Conservation (phyloP, 2,329 filamentous ascomycete genomes). For the Chaetothyriales sp. region DNA sequence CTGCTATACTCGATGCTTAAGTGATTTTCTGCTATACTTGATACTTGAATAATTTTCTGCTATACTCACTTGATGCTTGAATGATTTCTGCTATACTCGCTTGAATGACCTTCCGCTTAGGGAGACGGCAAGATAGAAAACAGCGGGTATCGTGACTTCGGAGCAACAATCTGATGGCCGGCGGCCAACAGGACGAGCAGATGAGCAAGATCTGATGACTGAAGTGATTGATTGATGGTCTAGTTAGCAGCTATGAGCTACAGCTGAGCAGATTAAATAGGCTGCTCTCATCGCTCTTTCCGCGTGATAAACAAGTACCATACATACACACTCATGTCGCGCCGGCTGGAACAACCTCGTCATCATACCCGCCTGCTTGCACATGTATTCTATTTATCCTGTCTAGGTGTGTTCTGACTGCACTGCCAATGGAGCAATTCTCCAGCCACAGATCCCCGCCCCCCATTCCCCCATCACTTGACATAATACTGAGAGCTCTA, state of each 20-base stretch:
- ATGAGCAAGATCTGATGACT: too few relatives aligned
- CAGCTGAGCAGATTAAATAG: too few relatives aligned
- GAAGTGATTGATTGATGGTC: too few relatives aligned
- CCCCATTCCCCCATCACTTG: not conserved
- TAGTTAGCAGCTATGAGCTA: too few relatives aligned
- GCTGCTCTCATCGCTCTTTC: too few relatives aligned
- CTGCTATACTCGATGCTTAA: constrained; percentile 56
- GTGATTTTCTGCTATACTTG: constrained; percentile 52
- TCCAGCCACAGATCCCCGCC: too few relatives aligned
- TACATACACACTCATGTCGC: not conserved
- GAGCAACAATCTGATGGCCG: too few relatives aligned
- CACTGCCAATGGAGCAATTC: not conserved
- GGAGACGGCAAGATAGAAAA: too few relatives aligned
- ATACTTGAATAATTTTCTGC: constrained; percentile 27
- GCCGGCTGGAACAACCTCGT: not conserved
- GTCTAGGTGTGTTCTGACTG: not conserved
- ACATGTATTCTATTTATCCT: not conserved
- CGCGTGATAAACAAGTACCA: not conserved
- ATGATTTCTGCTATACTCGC: too few relatives aligned
- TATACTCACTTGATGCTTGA: constrained; percentile 47
- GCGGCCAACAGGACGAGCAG: too few relatives aligned
- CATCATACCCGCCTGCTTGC: not conserved
- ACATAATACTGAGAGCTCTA: not conserved
- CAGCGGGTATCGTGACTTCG: too few relatives aligned
- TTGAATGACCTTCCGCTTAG: too few relatives aligned